These are phyloP conservation scores for Venturia effusa DNA, from an alignment of 2,329 filamentous ascomycete species.

Conservation along the genomic window DNA sequence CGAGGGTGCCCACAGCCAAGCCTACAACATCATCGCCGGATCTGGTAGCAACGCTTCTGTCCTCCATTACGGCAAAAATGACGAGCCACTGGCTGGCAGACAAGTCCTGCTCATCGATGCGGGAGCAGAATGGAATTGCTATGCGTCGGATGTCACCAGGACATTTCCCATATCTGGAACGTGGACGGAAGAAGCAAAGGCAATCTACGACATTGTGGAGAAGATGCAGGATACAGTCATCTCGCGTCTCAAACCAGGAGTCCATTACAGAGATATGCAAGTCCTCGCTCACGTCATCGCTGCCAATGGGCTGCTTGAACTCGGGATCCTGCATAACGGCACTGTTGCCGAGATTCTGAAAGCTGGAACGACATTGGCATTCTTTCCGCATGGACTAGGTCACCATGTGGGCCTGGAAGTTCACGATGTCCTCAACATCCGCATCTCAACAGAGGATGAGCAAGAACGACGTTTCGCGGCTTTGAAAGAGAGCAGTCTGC, in stretches of 20 bases:
- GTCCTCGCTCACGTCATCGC: slow-evolving; percentile 62
- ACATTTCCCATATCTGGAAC: slow-evolving; percentile 68
- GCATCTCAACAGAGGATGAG: background rate
- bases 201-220: slow-evolving; percentile 68
- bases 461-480: background rate
- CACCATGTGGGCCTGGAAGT: slow-evolving; percentile 91
- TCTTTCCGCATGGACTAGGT: slow-evolving; percentile 84
- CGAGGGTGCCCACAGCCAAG: slow-evolving; percentile 62
- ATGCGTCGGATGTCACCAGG: slow-evolving; percentile 83
- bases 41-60: slow-evolving; percentile 73
- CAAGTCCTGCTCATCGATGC: slow-evolving; percentile 78
- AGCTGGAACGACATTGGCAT: slow-evolving; percentile 72
- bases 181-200: slow-evolving; percentile 58
- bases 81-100: slow-evolving; percentile 56
- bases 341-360: slow-evolving; percentile 60
- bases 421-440: slow-evolving; percentile 47
- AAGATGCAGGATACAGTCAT: slow-evolving; percentile 74
- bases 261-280: slow-evolving; percentile 62
- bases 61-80: slow-evolving; percentile 77
- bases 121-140: slow-evolving; percentile 73
- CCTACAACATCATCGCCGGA: slow-evolving; percentile 83
- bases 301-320: slow-evolving; percentile 54
- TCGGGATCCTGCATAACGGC: slow-evolving; percentile 62
- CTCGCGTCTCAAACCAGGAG: slow-evolving; percentile 54
- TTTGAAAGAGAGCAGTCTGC: background rate